phyloP scores from a whole-genome alignment of 2,329 filamentous ascomycete species.

The Alternaria arborescens region DNA sequence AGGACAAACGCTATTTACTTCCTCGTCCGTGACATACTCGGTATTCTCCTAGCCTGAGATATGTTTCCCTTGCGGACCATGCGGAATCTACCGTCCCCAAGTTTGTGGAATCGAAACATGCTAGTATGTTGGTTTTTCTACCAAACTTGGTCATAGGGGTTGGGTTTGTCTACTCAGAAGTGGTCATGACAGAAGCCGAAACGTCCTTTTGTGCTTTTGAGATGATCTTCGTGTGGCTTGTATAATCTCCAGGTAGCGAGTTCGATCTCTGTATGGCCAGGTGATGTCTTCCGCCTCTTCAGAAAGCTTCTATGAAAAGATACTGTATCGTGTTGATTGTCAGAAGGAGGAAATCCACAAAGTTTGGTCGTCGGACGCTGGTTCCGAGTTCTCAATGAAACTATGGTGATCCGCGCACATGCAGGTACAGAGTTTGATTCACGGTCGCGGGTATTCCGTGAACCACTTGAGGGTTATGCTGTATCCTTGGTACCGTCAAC shows the following conservation, averaged over 20 bases:
- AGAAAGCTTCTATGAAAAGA: not conserved
- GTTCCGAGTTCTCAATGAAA: slow-evolving; percentile 3
- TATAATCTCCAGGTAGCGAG: not conserved
- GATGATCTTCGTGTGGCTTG: not conserved
- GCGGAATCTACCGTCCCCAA: not conserved
- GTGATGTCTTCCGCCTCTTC: not conserved
- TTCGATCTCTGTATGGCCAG: not conserved
- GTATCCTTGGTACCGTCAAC: not conserved
- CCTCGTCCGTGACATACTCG: not conserved
- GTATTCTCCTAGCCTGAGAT: not conserved
- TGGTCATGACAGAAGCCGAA: not conserved
- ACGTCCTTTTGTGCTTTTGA: not conserved
- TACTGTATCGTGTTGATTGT: not conserved
- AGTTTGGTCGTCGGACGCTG: not conserved
- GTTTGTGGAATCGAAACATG: not conserved
- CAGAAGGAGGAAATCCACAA: not conserved
- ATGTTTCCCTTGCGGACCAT: not conserved
- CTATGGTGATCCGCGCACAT: not conserved
- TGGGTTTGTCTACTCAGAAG: not conserved
- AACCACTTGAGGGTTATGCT: not conserved
- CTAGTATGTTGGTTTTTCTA: not conserved
- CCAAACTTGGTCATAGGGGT: not conserved
- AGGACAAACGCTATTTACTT: not conserved
- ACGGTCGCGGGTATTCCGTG: not conserved
- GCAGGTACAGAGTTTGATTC: not conserved